These are phyloP conservation scores for Dimocarpus longan DNA, from an alignment of 345 rosid species.

Conservation along the genomic window DNA sequence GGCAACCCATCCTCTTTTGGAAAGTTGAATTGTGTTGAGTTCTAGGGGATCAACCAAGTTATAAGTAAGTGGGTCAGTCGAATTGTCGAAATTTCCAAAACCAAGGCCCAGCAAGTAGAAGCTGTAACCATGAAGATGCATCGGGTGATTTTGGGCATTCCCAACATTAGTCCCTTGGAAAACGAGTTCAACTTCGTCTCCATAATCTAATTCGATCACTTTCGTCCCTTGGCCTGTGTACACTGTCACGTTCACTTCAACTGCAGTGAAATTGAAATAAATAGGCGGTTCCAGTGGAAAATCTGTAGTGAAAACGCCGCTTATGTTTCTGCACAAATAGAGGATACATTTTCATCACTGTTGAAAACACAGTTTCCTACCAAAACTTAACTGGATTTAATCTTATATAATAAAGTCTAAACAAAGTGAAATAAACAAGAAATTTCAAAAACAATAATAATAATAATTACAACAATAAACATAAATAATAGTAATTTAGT, in stretches of 20 bases:
- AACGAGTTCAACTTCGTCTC: background rate
- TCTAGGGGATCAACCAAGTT: background rate
- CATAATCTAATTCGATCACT: background rate
- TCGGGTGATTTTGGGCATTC: background rate
- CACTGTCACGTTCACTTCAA: background rate
- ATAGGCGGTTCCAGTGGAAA: constrained; percentile 29
- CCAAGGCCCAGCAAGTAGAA: background rate
- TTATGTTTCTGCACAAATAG: constrained; percentile 5
- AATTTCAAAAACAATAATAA: too few relatives aligned
- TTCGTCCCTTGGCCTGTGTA: background rate
- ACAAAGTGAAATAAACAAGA: too few relatives aligned
- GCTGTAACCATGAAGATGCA: constrained; percentile 1
- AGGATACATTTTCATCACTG: too few relatives aligned
- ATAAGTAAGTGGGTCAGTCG: background rate
- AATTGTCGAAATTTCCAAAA: background rate
- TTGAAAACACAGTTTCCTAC: too few relatives aligned
- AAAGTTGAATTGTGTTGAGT: background rate
- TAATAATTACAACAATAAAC: too few relatives aligned
- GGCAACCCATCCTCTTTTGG: background rate
- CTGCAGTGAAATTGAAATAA: constrained; percentile 22
- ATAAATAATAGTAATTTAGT: too few relatives aligned
- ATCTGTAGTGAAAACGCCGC: constrained; percentile 15
- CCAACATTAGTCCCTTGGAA: background rate
- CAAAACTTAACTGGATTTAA: too few relatives aligned
- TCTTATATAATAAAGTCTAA: too few relatives aligned